A percentile compares a stretch with the other conserved stretches of the same genome.
These are phyloP conservation scores for Polymyxa betae DNA, from an alignment of 208 protist species.

Conservation along the genomic window DNA sequence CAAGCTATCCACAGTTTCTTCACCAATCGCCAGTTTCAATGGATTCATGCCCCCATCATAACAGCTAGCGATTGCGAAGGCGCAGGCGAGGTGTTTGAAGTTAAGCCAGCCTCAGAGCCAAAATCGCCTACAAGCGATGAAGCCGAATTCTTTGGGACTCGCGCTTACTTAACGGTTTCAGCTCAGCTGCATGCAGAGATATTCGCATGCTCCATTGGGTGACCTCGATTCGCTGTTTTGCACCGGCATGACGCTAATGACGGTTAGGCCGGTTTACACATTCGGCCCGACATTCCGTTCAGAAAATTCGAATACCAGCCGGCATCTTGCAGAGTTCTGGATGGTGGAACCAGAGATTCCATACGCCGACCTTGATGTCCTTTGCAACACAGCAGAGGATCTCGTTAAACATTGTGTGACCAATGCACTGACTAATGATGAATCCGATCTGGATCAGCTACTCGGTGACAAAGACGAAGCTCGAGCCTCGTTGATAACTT, in stretches of 20 bases:
- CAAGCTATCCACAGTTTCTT: constrained; percentile 73
- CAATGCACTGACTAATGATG: neutral
- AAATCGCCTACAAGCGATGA: neutral
- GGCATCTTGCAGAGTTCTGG: constrained; percentile 83
- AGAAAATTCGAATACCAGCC: constrained; percentile 65
- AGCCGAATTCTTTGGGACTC: too few relatives aligned
- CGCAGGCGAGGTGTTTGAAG: constrained; percentile 81
- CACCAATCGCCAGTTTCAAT: constrained; percentile 71
- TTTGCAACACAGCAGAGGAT: constrained; percentile 62
- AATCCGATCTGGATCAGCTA: neutral
- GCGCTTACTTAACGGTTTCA: constrained; percentile 77
- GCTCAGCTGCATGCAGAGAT: constrained; percentile 71
- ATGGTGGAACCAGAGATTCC: constrained; percentile 84
- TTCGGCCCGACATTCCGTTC: constrained; percentile 60
- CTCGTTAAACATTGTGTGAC: constrained; percentile 65
- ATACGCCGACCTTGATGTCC: constrained; percentile 70
- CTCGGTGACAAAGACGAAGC: neutral
- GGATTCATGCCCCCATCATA: constrained; percentile 80
- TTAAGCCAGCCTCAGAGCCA: neutral
- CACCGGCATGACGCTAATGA: neutral
- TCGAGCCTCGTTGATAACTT: neutral
- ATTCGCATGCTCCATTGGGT: constrained; percentile 70
- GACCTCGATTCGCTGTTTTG: neutral
- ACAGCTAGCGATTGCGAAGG: constrained; percentile 84
- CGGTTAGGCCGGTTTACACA: constrained; percentile 37